Base-by-base conservation (phyloP, 2,329 filamentous ascomycete species). In the Fusarium buharicum region DNA sequence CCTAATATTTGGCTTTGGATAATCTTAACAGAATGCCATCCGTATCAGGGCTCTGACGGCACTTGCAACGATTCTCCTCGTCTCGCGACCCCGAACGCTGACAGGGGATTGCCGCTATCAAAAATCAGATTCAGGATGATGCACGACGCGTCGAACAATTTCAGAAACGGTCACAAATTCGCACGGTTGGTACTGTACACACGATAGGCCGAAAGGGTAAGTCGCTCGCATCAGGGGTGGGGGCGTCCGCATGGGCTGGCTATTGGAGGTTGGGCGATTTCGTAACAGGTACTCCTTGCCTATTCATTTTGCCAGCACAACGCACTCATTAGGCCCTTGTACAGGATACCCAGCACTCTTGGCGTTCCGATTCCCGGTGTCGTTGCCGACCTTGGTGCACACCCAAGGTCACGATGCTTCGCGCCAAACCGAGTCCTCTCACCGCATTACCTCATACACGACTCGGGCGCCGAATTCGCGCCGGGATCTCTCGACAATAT, bases 391-490 rank as follows among this genome's bases (percentile, higher is more conserved):
- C 54, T 66, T 46, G 44, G 52, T 68, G 53, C 62, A 64, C 61
- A 58, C 62, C 66, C 65, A 54, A 51, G 55, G 56, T 61, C 57
- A 65, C 57, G 66, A 70, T 67, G 62, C 64, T 66, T 68, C 66
- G 53, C 64, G 53, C 68, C 68, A 69, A 66, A 64, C 66, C 59
- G 66, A 70, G 55, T 67, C 47, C 55, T 54, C 61, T 70, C 68
- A 70, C 68, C 68, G 68, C 68, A 70, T 70, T 70, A 70, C 68
- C 64, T 70, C 68, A 70, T 70, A 67, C 68, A 62, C 64, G 57
- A 70, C 59, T 68, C 58, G 55, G 63, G 64, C 64, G 68, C 68
- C 68, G 66, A 70, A 58, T 63, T 70, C 67, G 64, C 62, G 63
- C 68, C 68, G 68, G 68, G 59, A 62, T 70, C 58, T 53, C 50